Conservation (phyloP, 345 rosid genomes). For the Excoecaria cochinchinensis region DNA sequence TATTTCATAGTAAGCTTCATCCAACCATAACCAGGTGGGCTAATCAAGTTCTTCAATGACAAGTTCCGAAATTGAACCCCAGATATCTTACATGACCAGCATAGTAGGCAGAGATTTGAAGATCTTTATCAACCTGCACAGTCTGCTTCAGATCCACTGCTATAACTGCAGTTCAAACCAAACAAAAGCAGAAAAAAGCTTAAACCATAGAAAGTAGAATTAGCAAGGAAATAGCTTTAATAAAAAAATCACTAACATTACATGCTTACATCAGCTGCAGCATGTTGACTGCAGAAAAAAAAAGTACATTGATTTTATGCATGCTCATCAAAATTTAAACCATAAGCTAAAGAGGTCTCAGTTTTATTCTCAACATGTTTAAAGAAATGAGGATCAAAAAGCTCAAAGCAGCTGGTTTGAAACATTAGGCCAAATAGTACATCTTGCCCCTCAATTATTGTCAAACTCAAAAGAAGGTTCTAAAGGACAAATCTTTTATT, state of each 20-base stretch:
- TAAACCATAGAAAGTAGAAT: neutral
- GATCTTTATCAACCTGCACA: conserved; percentile 82
- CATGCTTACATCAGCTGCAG: neutral
- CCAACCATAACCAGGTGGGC: no score
- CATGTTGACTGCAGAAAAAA: neutral
- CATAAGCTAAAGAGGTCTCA: neutral
- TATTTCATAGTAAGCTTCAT: no score
- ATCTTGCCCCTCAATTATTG: neutral
- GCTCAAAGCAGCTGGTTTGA: neutral
- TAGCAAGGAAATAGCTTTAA: neutral
- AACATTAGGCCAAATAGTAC: neutral
- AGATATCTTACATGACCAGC: conserved; percentile 84
- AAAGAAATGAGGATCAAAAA: neutral
- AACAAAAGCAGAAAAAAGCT: neutral
- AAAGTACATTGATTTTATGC: no score
- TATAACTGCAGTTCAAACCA: conserved; percentile 49
- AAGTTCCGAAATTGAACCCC: conserved; percentile 8
- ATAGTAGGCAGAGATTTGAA: conserved; percentile 87
- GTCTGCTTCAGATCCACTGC: conserved; percentile 93
- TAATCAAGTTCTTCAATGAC: conserved; percentile 9
- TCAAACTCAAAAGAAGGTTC: neutral
- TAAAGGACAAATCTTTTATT: neutral
- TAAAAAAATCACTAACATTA: neutral
- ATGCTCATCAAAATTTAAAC: neutral
- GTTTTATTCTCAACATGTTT: neutral